Evolutionary conservation across 2,329 filamentous ascomycete species (phyloP), one percentile per base, ranked within the genome.

Genomic region (Sphaerulina vaccinii): DNA sequence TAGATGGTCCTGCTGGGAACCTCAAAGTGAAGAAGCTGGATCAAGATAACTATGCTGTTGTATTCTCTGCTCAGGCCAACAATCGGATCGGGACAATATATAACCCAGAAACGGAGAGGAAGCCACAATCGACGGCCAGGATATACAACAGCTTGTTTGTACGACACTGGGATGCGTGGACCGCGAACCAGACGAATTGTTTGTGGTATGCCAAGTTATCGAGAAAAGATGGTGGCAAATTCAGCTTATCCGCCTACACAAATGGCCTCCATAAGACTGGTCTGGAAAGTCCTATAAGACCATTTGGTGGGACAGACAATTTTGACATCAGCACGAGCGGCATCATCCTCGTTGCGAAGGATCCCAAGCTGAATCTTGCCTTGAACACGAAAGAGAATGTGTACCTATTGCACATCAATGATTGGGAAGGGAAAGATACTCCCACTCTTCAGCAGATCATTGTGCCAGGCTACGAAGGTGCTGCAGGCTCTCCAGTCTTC

Each of bases 321-420:
- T 96, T 91, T 63, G 89, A 95, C 63, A 80, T 92, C 52, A 79
- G 83, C 52, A 70, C 73, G 23, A 70, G 75, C 38, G 87, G 85
- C 0, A 77, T 92, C 46, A 81, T 84, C 5, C 91, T 91, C 63
- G 81, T 90, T 8, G 80, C 88, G 7, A 89, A 88, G 60, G 87
- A 90, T 62, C 87, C 87, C 0, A 74, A 81, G 9, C 70, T 90
- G 21, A 83, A 87, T 62, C 83, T 81, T 2, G 87, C 88, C 0
- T 79, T 87, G 51, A 83, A 87, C 68, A 95, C 90, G 5, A 92
- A 91, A 63, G 86, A 86, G 0, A 87, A 93, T 64, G 79, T 95
- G 24, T 95, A 93, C 70, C 82, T 85, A 40, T 79, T 87, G 3
- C 79, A 84, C 0, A 73, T 90, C 24, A 73, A 76, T 43, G 80